Conservation (phyloP, 805 yeast genomes). For the Pichia kluyveri region DNA sequence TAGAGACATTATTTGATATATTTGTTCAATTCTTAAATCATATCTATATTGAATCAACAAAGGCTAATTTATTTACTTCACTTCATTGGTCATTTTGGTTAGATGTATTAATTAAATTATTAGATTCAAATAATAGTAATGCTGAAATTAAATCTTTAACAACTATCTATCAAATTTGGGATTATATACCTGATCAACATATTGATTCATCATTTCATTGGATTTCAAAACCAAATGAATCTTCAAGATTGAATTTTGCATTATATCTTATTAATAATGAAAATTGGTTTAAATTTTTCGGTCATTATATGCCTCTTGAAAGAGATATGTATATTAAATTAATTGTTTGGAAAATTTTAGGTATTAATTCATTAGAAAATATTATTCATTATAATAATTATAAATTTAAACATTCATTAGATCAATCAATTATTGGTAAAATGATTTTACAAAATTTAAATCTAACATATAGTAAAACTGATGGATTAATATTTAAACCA, state of each 20-base stretch:
- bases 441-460: slow-evolving; percentile 26
- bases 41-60: slow-evolving; percentile 14
- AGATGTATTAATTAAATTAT: slow-evolving; percentile 45
- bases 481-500: slow-evolving; percentile 15
- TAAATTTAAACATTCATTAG: slow-evolving; percentile 13
- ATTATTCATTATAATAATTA: background rate
- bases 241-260: slow-evolving; percentile 40
- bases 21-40: slow-evolving; percentile 18
- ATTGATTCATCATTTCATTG: slow-evolving; percentile 22
- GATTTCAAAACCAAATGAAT: slow-evolving; percentile 27
- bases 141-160: slow-evolving; percentile 56
- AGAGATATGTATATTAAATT: slow-evolving; percentile 61
- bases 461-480: slow-evolving; percentile 19
- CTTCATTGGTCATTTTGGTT: slow-evolving; percentile 78
- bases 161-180: slow-evolving; percentile 68
- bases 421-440: slow-evolving; percentile 7
- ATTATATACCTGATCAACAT: slow-evolving; percentile 37
- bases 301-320: slow-evolving; percentile 76
- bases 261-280: slow-evolving; percentile 43
- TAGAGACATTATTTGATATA: slow-evolving; percentile 18
- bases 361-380: slow-evolving; percentile 14
- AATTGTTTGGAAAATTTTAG: slow-evolving; percentile 55
- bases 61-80: background rate
- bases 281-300: slow-evolving; percentile 49
- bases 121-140: slow-evolving; percentile 54